phyloP scores from a whole-genome alignment of 805 yeast species.

The Hanseniaspora opuntiae region DNA sequence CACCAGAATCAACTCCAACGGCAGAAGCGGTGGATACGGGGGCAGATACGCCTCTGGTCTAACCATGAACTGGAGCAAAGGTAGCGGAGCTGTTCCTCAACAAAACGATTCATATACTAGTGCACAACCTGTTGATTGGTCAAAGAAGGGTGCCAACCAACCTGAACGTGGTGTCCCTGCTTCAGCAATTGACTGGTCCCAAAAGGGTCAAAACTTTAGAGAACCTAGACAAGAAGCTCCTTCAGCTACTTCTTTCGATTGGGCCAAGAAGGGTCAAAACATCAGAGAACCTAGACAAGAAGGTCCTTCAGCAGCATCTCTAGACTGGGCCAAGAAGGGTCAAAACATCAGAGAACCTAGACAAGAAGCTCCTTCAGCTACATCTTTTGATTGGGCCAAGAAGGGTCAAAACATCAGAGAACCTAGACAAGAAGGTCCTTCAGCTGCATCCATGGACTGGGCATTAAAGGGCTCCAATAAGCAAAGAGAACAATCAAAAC shows the following conservation, averaged over 20 bases:
- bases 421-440: not conserved
- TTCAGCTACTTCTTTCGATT: not conserved
- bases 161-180: not conserved
- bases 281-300: not conserved
- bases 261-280: slow-evolving; percentile 6
- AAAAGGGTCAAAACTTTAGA: not conserved
- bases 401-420: slow-evolving; percentile 1
- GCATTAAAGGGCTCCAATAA: not conserved
- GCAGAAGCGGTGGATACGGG: slow-evolving; percentile 32
- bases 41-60: slow-evolving; percentile 30
- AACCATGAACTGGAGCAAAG: slow-evolving; percentile 7
- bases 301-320: not conserved
- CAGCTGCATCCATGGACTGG: slow-evolving; percentile 2
- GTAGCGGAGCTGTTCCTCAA: slow-evolving; percentile 14
- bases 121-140: not conserved
- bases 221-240: not conserved
- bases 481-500: not conserved
- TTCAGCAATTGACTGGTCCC: slow-evolving; percentile 1
- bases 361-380: not conserved
- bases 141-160: slow-evolving; percentile 2
- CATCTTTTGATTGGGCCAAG: slow-evolving; percentile 1
- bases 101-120: slow-evolving; percentile 12
- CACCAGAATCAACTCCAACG: slow-evolving; percentile 23
- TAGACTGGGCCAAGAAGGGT: slow-evolving; percentile 9
- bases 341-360: slow-evolving; percentile 1